Evolutionary conservation across 2,329 filamentous ascomycete species (phyloP), one percentile per base, ranked within the genome.

Genomic region (Claviceps maximensis): DNA sequence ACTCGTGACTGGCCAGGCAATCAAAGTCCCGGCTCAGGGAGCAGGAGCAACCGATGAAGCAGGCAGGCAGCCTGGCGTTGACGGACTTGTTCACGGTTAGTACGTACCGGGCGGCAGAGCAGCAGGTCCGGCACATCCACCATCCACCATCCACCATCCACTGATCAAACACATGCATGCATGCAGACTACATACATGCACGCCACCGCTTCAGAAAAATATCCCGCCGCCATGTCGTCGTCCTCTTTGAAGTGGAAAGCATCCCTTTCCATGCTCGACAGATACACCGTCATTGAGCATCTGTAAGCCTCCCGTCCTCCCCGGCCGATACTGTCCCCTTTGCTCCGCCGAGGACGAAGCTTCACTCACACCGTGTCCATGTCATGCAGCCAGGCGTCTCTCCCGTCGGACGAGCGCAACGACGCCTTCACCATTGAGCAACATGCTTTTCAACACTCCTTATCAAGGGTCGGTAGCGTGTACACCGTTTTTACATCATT

Each of bases 391-490:
- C 63, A 64, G 57, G 58, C 60, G 42, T 63, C 60, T 6, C 60
- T 68, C 7, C 58, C 63, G 9, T 59, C 60, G 3, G 59, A 54
- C 40, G 63, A 61, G 47, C 64, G 66, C 58, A 59, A 54, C 56
- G 59, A 73, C 41, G 87, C 87, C 21, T 84, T 84, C 61, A 66
- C 75, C 47, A 69, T 82, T 42, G 89, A 95, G 67, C 78, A 77
- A 47, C 73, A 77, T 12, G 80, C 82, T 13, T 86, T 81, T 59
- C 74, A 78, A 45, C 68, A 70, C 44, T 79, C 82, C 12, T 60
- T 69, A 25, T 81, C 80, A 38, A 69, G 74, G 62, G 85, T 86
- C 46, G 29, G 29, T 33, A 25, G 10, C 21, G 4, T 27, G 33
- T 23, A 27, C 17, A 36, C n/a, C 27, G 10, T 47, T n/a, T 36